Percentiles rank a stretch among this genome's conserved stretches.
These are phyloP conservation scores for Xylona heveae DNA, from an alignment of 495 filamentous ascomycete species.

Conservation along the genomic window DNA sequence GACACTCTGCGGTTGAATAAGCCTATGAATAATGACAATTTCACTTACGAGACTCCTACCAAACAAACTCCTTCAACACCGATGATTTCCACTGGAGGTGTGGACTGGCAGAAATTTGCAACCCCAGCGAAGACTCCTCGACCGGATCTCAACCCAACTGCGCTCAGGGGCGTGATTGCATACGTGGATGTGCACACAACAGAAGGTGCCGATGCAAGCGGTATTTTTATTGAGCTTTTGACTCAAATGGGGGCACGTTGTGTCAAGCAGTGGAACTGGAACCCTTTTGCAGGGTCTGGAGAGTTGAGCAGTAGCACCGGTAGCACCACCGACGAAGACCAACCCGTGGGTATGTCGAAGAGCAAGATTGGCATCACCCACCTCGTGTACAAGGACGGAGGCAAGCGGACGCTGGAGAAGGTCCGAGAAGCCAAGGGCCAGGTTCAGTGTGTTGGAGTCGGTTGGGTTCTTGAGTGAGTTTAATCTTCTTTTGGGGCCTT, in stretches of 20 bases:
- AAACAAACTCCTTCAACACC: slow-evolving; percentile 1
- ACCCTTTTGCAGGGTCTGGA: slow-evolving; percentile 21
- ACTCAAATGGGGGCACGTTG: slow-evolving; percentile 70
- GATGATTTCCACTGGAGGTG: slow-evolving; percentile 8
- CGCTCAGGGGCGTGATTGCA: slow-evolving; percentile 53
- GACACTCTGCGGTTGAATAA: too few relatives aligned
- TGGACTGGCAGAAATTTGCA: slow-evolving; percentile 24
- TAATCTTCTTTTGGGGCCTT: neutral
- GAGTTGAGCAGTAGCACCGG: neutral
- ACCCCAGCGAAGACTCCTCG: slow-evolving; percentile 34
- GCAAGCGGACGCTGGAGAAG: slow-evolving; percentile 70
- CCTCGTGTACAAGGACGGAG: slow-evolving; percentile 88
- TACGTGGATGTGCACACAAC: slow-evolving; percentile 85
- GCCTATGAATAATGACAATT: too few relatives aligned
- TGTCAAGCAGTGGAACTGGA: slow-evolving; percentile 74
- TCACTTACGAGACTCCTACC: slow-evolving; percentile 1
- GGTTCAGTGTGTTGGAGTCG: slow-evolving; percentile 67
- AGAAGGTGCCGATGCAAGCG: slow-evolving; percentile 70
- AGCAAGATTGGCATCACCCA: slow-evolving; percentile 72
- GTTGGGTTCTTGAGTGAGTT: slow-evolving; percentile 73
- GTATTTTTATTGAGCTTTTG: slow-evolving; percentile 64
- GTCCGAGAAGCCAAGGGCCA: slow-evolving; percentile 51
- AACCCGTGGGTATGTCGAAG: slow-evolving; percentile 2
- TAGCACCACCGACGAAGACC: neutral
- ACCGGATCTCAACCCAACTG: slow-evolving; percentile 22